phyloP scores from a whole-genome alignment of 108 stramenopile species.

The Cyclotella kingstonii region DNA sequence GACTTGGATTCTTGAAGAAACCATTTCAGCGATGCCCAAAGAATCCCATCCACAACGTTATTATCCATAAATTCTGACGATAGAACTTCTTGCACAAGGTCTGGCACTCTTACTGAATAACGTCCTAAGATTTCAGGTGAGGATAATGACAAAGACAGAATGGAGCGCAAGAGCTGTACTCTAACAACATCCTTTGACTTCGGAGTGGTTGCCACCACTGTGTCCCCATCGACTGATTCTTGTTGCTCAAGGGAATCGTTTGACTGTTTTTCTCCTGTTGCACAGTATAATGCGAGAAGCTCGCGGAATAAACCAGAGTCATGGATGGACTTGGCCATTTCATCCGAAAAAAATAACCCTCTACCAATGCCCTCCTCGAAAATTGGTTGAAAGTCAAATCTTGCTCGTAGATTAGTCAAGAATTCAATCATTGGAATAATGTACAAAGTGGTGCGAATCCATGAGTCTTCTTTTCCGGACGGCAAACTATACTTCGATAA shows the following conservation, averaged over 20 bases:
- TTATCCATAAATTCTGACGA: constrained; percentile 25
- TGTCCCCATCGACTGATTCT: neutral
- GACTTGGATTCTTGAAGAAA: constrained; percentile 28
- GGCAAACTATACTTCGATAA: neutral
- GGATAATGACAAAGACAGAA: constrained; percentile 23
- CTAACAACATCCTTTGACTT: constrained; percentile 21
- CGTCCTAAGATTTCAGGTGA: constrained; percentile 29
- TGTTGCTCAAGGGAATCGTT: neutral
- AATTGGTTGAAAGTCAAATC: constrained; percentile 39
- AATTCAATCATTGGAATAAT: constrained; percentile 45
- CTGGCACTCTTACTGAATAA: constrained; percentile 39
- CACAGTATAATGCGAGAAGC: constrained; percentile 28
- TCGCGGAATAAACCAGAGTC: constrained; percentile 47
- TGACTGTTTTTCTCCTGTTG: constrained; percentile 6
- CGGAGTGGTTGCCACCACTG: neutral
- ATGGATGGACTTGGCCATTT: constrained; percentile 33
- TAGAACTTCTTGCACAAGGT: constrained; percentile 37
- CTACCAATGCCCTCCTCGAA: constrained; percentile 36
- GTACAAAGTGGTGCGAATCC: constrained; percentile 29
- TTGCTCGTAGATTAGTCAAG: constrained; percentile 35
- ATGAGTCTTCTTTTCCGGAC: constrained; percentile 12
- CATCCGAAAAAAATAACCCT: constrained; percentile 19
- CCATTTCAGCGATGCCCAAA: constrained; percentile 34
- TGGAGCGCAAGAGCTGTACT: constrained; percentile 36
- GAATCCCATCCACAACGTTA: constrained; percentile 42